Base-by-base conservation (phyloP, 495 filamentous ascomycete species). In the Talaromyces thailandensis region DNA sequence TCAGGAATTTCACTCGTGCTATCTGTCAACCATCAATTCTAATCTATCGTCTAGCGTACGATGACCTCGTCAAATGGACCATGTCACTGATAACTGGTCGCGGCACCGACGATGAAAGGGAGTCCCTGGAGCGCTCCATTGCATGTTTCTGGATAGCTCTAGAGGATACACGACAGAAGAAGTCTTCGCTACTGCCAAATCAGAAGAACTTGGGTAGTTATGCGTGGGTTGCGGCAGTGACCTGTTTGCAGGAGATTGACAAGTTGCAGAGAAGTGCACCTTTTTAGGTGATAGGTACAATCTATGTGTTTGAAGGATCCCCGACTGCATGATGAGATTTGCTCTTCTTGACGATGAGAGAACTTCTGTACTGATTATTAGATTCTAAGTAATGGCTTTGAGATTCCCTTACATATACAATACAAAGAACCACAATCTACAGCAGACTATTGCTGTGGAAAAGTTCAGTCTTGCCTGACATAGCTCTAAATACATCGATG, bases 71-170 rank as follows among this genome's bases (percentile, higher is more conserved):
- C 4, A 62, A 71, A 9, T 71, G 72, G 21, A 85, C 37, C 53
- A 58, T 63, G 18, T 58, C 53, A 14, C 18, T 63, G 55, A 63
- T 88, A 29, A 73, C 73, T 7, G 75, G 74, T 21, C 73, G 71
- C 14, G 65, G 69, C 18, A 70, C 69, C 9, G 60, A 70, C 11
- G 64, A 65, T 23, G 62, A 60, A 37, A 70, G 64, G 48, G 79
- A 81, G 62, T 65, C 76, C 35, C 70, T 85, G 60, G 76, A 75
- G 52, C 69, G 78, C 21, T 73, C 72, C 5, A 75, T 85, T 51
- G 82, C 82, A 4, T 84, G 81, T 63, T 68, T 86, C 50, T 52
- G 65, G 24, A 63, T 81, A 2, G 77, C 70, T 2, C 62, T 77
- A 52, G 40, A 66, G 50, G 66, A 77, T 43, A 58, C 35, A 9